phyloP scores from a whole-genome alignment of 2,329 filamentous ascomycete genomes.

The Zasmidium angulare region DNA sequence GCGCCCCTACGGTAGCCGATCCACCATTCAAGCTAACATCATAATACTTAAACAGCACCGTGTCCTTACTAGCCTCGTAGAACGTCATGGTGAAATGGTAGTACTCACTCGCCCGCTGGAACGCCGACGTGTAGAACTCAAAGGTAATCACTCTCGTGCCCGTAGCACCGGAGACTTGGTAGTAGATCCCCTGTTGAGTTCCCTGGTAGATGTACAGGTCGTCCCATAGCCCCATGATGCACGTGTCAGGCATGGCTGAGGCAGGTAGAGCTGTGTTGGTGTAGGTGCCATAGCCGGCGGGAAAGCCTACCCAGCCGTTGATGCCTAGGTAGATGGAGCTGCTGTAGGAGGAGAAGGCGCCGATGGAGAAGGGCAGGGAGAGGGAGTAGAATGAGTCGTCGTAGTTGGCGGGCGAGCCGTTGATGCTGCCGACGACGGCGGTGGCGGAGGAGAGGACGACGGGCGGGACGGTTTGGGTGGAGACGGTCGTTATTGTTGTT shows the following conservation, averaged over 20 bases:
- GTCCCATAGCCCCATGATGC: constrained; percentile 19
- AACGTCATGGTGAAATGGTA: constrained; percentile 22
- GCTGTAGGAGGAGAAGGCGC: neutral
- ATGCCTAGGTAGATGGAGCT: constrained; percentile 4
- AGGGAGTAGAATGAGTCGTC: constrained; percentile 6
- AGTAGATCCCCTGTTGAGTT: constrained; percentile 25
- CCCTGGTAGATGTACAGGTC: constrained; percentile 22
- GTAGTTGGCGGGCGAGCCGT: neutral
- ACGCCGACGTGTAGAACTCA: constrained; percentile 18
- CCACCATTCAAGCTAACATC: constrained; percentile 13
- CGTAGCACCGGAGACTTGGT: constrained; percentile 15
- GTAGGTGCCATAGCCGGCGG: neutral
- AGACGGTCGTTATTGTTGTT: neutral
- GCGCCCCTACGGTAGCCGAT: constrained; percentile 14
- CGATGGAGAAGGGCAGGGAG: neutral
- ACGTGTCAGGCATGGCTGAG: constrained; percentile 8
- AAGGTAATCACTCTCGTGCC: constrained; percentile 12
- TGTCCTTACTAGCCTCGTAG: constrained; percentile 7
- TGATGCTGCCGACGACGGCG: constrained; percentile 4
- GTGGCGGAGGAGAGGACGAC: constrained; percentile 10
- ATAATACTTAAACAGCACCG: constrained; percentile 15
- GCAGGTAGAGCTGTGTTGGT: constrained; percentile 5
- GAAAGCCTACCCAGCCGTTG: constrained; percentile 4
- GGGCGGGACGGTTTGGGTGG: neutral
- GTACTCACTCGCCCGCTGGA: constrained; percentile 11